A percentile compares a stretch with the other conserved stretches of the same genome.
Conservation (phyloP, 2,329 filamentous ascomycete genomes). For the Fusarium guadeloupense region DNA sequence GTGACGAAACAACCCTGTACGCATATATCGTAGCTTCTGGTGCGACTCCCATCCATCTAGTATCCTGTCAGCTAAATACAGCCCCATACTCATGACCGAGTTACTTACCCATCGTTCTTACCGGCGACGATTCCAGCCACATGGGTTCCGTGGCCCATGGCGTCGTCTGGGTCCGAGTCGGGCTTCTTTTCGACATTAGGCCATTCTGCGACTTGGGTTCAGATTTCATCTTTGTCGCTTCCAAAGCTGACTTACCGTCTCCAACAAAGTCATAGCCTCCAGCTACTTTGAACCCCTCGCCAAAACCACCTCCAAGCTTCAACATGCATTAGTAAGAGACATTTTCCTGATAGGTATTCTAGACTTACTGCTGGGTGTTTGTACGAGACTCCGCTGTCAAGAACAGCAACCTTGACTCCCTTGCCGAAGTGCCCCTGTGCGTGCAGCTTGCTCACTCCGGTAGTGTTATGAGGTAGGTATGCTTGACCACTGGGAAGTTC, state of each 20-base stretch:
- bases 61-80: neutral
- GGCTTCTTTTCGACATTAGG: conserved; percentile 22
- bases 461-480: conserved; percentile 17
- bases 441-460: conserved; percentile 31
- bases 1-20: conserved; percentile 36
- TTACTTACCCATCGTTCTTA: conserved; percentile 6
- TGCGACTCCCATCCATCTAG: conserved; percentile 39
- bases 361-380: conserved; percentile 24
- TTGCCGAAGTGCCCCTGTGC: conserved; percentile 24
- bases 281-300: conserved; percentile 37
- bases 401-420: conserved; percentile 27
- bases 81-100: too few relatives aligned
- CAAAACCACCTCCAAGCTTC: conserved; percentile 40
- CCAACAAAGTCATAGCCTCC: conserved; percentile 42
- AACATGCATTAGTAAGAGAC: too few relatives aligned
- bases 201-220: neutral
- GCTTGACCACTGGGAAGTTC: neutral
- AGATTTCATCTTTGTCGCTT: neutral
- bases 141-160: too few relatives aligned
- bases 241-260: conserved; percentile 6
- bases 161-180: conserved; percentile 46
- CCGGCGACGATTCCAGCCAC: conserved; percentile 47
- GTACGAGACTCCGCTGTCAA: conserved; percentile 35
- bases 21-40: conserved; percentile 41
- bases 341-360: too few relatives aligned